Evolutionary conservation across 2,329 filamentous ascomycete genomes (phyloP).

Genomic region (Rugonectria rugulosa): DNA sequence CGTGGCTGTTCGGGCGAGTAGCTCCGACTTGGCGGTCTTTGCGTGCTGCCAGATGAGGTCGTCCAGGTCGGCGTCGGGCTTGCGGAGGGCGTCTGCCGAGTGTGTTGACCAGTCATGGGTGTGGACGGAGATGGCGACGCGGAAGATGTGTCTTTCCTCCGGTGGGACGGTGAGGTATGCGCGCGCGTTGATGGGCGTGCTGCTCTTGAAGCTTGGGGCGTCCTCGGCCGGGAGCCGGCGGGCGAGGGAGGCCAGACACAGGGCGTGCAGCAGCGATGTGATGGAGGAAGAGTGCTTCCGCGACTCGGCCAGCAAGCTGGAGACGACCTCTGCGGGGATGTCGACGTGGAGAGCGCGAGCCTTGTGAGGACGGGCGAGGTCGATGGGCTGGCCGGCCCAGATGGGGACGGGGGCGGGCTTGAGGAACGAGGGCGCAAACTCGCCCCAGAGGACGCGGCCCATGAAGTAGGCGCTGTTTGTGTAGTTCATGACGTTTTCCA

Average conservation of each 20-base stretch:
- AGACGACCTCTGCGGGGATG: constrained; percentile 40
- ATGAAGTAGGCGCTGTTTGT: constrained; percentile 51
- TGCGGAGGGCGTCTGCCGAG: constrained; percentile 34
- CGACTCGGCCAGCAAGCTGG: constrained; percentile 48
- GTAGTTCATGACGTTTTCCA: constrained; percentile 53
- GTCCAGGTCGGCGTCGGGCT: constrained; percentile 27
- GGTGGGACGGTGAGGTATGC: constrained; percentile 46
- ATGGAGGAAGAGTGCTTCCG: constrained; percentile 53
- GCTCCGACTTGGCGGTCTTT: constrained; percentile 42
- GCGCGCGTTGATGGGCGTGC: constrained; percentile 56
- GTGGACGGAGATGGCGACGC: constrained; percentile 50
- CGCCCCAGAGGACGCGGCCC: constrained; percentile 48
- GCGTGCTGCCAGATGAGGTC: constrained; percentile 54
- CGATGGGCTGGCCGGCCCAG: constrained; percentile 51
- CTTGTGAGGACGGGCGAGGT: constrained; percentile 44
- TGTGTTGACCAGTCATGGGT: constrained; percentile 44
- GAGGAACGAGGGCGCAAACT: constrained; percentile 51
- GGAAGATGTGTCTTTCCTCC: constrained; percentile 41
- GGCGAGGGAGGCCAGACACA: constrained; percentile 52
- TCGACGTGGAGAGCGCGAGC: constrained; percentile 49
- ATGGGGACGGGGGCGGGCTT: constrained; percentile 33
- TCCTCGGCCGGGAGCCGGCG: constrained; percentile 43
- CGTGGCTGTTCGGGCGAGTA: constrained; percentile 42
- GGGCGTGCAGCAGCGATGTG: constrained; percentile 57
- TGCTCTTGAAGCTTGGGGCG: constrained; percentile 45